Evolutionary conservation across 345 rosid species (phyloP).

Genomic region (Ailanthus altissimus): DNA sequence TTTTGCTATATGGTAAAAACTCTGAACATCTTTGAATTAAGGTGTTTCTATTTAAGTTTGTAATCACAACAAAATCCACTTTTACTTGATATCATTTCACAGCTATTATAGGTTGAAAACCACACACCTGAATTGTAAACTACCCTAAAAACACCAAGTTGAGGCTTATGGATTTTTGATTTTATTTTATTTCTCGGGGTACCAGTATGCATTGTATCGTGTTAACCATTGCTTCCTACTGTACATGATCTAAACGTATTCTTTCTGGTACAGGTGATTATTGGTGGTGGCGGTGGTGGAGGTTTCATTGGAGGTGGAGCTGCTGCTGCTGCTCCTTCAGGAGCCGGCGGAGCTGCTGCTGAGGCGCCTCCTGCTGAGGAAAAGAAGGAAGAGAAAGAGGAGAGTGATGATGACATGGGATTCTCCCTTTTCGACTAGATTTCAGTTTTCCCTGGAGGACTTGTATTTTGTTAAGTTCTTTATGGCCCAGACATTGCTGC

Average conservation of each 20-base stretch:
- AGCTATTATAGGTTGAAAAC: no score
- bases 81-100: no score
- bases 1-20: no score
- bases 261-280: slow-evolving; percentile 40
- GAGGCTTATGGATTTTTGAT: not conserved
- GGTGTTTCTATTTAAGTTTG: no score
- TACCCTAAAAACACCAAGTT: not conserved
- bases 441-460: not conserved
- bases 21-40: no score
- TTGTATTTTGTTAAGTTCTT: not conserved
- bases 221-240: not conserved
- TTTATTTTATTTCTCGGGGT: not conserved
- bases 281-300: slow-evolving; percentile 52
- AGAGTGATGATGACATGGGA: slow-evolving; percentile 71
- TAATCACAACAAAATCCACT: no score
- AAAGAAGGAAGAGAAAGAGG: slow-evolving; percentile 64
- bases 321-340: slow-evolving; percentile 41
- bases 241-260: not conserved
- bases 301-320: slow-evolving; percentile 50
- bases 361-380: slow-evolving; percentile 56
- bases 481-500: not conserved
- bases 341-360: slow-evolving; percentile 46
- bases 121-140: no score
- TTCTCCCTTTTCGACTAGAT: slow-evolving; percentile 65
- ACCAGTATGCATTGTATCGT: not conserved